Conservation (phyloP, 345 rosid species). For the Euphorbia lathyris region DNA sequence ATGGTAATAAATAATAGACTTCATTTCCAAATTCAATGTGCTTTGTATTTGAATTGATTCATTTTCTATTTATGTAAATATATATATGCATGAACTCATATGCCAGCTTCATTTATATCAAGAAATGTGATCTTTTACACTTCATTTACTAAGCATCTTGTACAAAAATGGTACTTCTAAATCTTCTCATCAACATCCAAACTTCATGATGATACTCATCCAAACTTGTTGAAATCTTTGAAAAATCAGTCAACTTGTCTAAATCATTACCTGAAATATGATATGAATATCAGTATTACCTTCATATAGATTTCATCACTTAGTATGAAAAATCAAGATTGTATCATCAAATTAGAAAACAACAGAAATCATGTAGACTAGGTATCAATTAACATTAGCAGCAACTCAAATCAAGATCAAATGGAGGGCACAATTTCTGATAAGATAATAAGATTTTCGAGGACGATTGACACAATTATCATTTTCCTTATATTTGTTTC, state of each 20-base stretch:
- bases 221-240: not conserved
- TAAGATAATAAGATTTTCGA: too few relatives aligned
- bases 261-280: not conserved
- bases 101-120: not conserved
- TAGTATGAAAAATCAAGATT: too few relatives aligned
- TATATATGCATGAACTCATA: not conserved
- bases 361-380: not conserved
- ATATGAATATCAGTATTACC: too few relatives aligned
- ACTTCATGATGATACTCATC: not conserved
- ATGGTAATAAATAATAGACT: too few relatives aligned
- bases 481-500: too few relatives aligned
- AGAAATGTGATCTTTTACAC: not conserved
- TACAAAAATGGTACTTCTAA: not conserved
- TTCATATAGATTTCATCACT: too few relatives aligned
- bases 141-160: not conserved
- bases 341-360: not conserved
- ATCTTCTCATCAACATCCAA: not conserved
- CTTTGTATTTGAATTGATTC: too few relatives aligned
- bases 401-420: not conserved
- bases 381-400: too few relatives aligned
- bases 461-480: too few relatives aligned
- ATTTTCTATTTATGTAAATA: not conserved
- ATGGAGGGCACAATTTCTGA: too few relatives aligned
- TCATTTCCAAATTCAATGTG: too few relatives aligned
- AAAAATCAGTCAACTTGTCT: not conserved